Evolutionary conservation across 2,329 filamentous ascomycete genomes (phyloP).

Genomic region (Epichloe uncinata): DNA sequence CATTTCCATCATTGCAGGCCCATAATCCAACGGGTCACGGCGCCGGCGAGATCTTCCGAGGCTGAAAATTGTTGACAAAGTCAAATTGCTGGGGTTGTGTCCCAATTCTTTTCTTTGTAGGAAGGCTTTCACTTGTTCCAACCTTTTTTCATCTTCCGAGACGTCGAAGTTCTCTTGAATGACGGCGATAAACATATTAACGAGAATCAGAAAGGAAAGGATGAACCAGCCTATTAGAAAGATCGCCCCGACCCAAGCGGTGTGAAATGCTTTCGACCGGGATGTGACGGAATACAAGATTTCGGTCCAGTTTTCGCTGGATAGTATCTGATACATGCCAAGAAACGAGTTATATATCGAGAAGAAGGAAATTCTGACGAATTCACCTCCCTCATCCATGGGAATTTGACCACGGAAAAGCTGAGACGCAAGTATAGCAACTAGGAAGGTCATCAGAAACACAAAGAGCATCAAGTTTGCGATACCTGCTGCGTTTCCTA

Average conservation of each 20-base stretch:
- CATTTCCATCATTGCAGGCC: constrained; percentile 88
- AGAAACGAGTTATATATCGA: constrained; percentile 93
- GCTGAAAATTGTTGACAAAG: constrained; percentile 57
- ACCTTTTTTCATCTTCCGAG: constrained; percentile 91
- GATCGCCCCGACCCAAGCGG: constrained; percentile 83
- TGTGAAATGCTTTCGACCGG: constrained; percentile 50
- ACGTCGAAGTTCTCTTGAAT: constrained; percentile 99
- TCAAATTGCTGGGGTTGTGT: constrained; percentile 57
- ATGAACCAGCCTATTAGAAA: constrained; percentile 96
- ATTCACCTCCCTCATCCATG: constrained; percentile 41
- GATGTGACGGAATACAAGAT: constrained; percentile 74
- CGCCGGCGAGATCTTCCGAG: constrained; percentile 45
- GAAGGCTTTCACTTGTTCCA: constrained; percentile 93
- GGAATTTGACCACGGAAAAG: constrained; percentile 83
- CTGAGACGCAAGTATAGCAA: constrained; percentile 85
- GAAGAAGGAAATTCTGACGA: constrained; percentile 63
- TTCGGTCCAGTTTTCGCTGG: constrained; percentile 89
- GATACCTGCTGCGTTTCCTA: constrained; percentile 86
- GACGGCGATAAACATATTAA: constrained; percentile 99
- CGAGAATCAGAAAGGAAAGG: constrained; percentile 81
- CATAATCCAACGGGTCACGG: constrained; percentile 81
- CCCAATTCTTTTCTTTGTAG: constrained; percentile 81
- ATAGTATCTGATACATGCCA: constrained; percentile 94
- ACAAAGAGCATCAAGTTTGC: constrained; percentile 92
- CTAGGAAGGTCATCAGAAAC: constrained; percentile 86